Conservation (phyloP, 1,284 basidiomycete species). For the Vanrija sp. region DNA sequence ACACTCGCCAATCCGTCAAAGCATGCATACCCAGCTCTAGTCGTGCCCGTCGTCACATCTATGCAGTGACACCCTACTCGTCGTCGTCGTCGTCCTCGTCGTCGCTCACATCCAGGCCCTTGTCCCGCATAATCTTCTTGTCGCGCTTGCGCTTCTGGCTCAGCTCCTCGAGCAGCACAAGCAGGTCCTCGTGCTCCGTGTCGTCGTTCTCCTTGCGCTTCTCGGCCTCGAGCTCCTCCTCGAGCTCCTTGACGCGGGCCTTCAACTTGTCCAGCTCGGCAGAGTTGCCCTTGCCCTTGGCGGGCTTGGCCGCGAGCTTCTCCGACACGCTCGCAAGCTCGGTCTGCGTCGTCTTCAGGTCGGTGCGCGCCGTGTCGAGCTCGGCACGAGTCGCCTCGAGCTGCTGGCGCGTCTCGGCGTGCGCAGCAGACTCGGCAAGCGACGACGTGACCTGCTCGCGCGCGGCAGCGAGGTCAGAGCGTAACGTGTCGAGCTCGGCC, state of each 20-base stretch:
- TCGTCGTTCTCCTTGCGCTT: constrained; percentile 71
- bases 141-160: constrained; percentile 77
- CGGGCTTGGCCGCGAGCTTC: not conserved
- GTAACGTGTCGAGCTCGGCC: constrained; percentile 28
- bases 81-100: constrained; percentile 79
- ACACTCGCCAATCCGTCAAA: no score
- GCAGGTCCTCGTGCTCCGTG: constrained; percentile 90
- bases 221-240: constrained; percentile 54
- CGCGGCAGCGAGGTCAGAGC: constrained; percentile 26
- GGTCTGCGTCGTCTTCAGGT: constrained; percentile 13
- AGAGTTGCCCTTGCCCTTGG: constrained; percentile 15
- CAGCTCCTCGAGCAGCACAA: constrained; percentile 90
- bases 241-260: constrained; percentile 15
- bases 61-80: constrained; percentile 36
- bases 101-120: constrained; percentile 81
- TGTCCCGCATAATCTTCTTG: constrained; percentile 67
- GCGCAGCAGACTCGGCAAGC: constrained; percentile 18
- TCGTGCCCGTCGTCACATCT: no score
- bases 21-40: no score
- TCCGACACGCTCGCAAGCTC: constrained; percentile 11
- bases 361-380: constrained; percentile 18
- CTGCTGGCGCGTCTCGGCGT: constrained; percentile 26
- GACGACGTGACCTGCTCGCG: constrained; percentile 20
- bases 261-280: constrained; percentile 16
- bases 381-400: constrained; percentile 30